Evolutionary conservation across 2,329 filamentous ascomycete species (phyloP), one percentile per base, ranked within the genome.

Genomic region (Dothideomycetidae sp.): DNA sequence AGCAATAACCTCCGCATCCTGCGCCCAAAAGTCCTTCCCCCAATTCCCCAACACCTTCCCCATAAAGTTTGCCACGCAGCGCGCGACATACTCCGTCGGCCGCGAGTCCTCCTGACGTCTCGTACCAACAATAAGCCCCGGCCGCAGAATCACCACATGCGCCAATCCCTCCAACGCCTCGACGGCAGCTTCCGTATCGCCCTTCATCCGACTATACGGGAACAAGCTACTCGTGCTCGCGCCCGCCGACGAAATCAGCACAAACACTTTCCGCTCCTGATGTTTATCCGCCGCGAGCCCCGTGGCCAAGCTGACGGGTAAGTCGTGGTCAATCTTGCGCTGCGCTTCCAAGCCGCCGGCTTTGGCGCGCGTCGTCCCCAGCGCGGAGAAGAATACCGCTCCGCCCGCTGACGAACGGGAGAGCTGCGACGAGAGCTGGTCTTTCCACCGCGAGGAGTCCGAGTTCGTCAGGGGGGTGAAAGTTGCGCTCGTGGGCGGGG

Each of bases 321-420:
- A 66, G 52, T 90, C 84, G 53, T 85, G 73, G 61, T 94, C 88
- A 46, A 94, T 81, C 53, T 81, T 81, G 62, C 83, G 80, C 61
- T 94, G 88, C 44, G 77, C 75, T 17, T 75, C 78, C 46, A 93
- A 62, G 40, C 79, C 68, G 43, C 86, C 86, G 0, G 84, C 85
- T 10, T 68, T 67, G 0, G 66, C 78, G 33, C 75, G 73, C 0
- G 86, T 94, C 2, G 84, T 93, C 41, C 78, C 88, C 1, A 94
- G 69, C 1, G 73, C 73, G 2, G 81, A 85, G 61, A 88, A 75
- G 61, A 90, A 77, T 46, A 80, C 63, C 19, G 33, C 30, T 14
- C 18, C 26, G 5, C 29, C 30, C 14, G 10, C 26, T 1, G 64
- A 55, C 0, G 81, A 75, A 0, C 64, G 44, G 0, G 76, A 71